Base-by-base conservation (phyloP, 306 rosid genomes). In the Vigna reflexopilosa region DNA sequence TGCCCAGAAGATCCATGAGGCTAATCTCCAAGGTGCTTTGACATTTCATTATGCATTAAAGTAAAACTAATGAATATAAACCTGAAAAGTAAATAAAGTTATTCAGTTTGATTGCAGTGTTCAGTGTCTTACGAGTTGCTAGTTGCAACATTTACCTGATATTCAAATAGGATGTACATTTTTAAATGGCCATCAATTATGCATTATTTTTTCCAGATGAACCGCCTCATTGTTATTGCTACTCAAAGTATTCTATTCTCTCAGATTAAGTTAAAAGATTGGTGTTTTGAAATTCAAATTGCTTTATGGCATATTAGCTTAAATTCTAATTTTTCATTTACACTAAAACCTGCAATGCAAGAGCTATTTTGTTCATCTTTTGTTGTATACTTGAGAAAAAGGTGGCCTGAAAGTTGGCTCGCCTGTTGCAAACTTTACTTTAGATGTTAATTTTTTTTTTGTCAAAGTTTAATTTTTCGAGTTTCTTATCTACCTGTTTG, bases 1-100 rank as follows among this genome's bases (percentile, higher is more conserved):
- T 63, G 44, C 90, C 86, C 20, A 84, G 89, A 86, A 86, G 92
- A 86, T 88, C 95, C 67, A 34, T 20, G 85, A 83, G 92, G 87
- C 88, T 86, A 40, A 72, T 74, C 45, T 64, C 76, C 69, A 87
- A 88, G 93, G 87, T 81, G 30, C 77, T 64, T 62, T 83, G 57
- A 73, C 68, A 30, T 45, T 66, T 42, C 45, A 28, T 12, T 78
- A 26, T 77, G 32, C 45, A 44, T 36, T 73, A 73, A 69, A 11
- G 52, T 66, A 42, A 66, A 42, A 20, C 48, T 19, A 66, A 67
- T 56, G 13, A 51, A 52, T 50, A 32, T 45, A 0, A 30, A 26
- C 55, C 48, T 42, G 16, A 32, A 20, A 55, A 63, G 32, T 32
- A 63, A 76, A 55, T 68, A 49, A 34, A 20, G 65, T 15, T 65